Base-by-base conservation (phyloP, 371 early-diverging fungal genomes). In the Mucor indicus region DNA sequence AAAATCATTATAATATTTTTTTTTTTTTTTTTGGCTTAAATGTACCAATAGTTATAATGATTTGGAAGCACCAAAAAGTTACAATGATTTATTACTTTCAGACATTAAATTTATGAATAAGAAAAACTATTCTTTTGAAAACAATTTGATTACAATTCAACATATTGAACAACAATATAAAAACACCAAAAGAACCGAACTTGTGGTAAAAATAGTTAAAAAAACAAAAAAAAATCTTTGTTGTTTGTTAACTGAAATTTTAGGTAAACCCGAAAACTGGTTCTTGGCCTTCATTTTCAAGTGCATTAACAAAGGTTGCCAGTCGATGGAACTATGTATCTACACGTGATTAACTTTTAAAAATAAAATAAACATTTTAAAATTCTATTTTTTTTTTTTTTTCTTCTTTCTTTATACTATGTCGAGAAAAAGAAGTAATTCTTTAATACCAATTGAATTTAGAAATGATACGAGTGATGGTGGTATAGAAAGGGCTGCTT, bases 401-500 rank as follows among this genome's bases (percentile, higher is more conserved):
- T 16, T 29, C 23, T 42, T 29, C n/a, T 36, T 37, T 23, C 17
- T 3, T 37, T 16, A 7, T 27, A 21, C 37, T 27, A 35, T 45
- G 35, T 11, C 23, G 36, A 36, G 20, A 36, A 24, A 38, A 23
- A 24, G 57, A 44, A 59, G 39, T 19, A 59, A 55, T 19, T 62
- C 62, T 3, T 40, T 59, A n/a, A 67, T 54, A 40, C 63, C 64
- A 6, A 23, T 48, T 8, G 63, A 67, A 22, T 56, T 60, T 35
- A 42, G 55, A 27, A 51, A 53, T 32, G 58, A 56, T 23, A 41
- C 48, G 5, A 27, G 53, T 19, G 50, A 53, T 29, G 64, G 74
- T 13, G 65, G 67, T 16, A 64, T 65, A 30, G 75, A 75, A 42
- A 50, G 65, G 29, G 75, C 72, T 2, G 72, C 75, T 13, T 48